Base-by-base conservation (phyloP, 2,329 filamentous ascomycete genomes). In the Botryotinia globosa region DNA sequence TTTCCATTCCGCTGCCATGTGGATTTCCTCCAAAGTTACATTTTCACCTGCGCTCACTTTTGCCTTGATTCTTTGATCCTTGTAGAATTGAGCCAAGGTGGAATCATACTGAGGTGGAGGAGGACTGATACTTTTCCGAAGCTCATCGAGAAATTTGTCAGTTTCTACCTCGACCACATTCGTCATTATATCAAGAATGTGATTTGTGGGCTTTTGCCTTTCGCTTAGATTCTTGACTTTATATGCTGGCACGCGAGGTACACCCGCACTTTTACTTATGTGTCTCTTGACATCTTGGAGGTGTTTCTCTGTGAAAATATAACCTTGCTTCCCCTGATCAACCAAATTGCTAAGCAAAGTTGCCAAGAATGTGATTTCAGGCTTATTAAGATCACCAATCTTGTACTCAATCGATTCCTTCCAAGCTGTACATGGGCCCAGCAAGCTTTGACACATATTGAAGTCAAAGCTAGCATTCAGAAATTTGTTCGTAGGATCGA, bases 371-470 rank as follows among this genome's bases (percentile, higher is more conserved):
- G 87, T 78, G 0, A 87, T 87, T 5, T 82, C 79, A 0, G 80
- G 70, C 18, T 85, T 80, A 5, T 80, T 80, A 51, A 90, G 87
- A 0, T 81, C 84, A 34, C 87, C 85, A 20, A 86, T 84, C 20
- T 85, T 83, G 74, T 94, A 94, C 48, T 87, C 89, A 0, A 90
- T 81, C 6, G 82, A 84, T 68, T 92, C 89, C 74, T 92, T 91
- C 79, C 86, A 88, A 7, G 83, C 85, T 0, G 92, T 94, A 72
- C 87, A 90, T 0, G 83, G 82, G 0, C 92, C 92, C 4, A 95
- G 84, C 37, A 90, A 81, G 10, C 84, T 86, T 1, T 84, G 84
- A 59, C 85, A 80, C 79, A 88, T 84, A 44, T 87, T 88, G 78
- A 92, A 92, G 0, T 79, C 77, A 63, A 94, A 87, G 4, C 86